Evolutionary conservation across 2,329 filamentous ascomycete genomes (phyloP).

Genomic region (Sordariomycetes sp.): DNA sequence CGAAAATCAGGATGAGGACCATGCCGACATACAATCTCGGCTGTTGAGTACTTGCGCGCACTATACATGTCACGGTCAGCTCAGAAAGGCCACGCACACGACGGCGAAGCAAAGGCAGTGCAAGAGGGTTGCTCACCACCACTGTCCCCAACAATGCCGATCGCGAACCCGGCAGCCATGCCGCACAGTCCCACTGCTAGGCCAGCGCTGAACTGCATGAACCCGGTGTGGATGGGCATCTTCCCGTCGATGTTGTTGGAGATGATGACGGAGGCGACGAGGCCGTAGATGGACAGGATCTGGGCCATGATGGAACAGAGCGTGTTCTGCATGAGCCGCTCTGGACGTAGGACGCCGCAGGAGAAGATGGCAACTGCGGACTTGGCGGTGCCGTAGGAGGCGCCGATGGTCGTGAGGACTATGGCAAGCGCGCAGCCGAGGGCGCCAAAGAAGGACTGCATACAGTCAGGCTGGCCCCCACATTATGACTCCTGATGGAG

Average conservation of each 20-base stretch:
- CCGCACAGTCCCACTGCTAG: slow-evolving; percentile 33
- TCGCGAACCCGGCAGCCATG: slow-evolving; percentile 34
- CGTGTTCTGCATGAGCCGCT: slow-evolving; percentile 34
- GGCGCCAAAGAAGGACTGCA: slow-evolving; percentile 30
- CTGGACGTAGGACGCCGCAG: slow-evolving; percentile 31
- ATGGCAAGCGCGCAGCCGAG: slow-evolving; percentile 34
- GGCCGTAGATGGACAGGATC: slow-evolving; percentile 37
- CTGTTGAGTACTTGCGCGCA: slow-evolving; percentile 36
- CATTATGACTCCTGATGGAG: background rate
- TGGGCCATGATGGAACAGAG: slow-evolving; percentile 37
- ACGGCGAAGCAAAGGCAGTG: slow-evolving; percentile 3
- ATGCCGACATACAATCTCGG: slow-evolving; percentile 35
- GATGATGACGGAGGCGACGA: slow-evolving; percentile 35
- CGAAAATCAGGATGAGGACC: slow-evolving; percentile 38
- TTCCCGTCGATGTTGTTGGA: slow-evolving; percentile 27
- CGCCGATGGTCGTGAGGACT: slow-evolving; percentile 41
- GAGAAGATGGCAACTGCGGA: slow-evolving; percentile 33
- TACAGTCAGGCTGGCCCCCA: background rate
- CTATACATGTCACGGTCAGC: too few relatives aligned
- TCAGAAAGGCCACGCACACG: too few relatives aligned
- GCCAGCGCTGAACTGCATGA: slow-evolving; percentile 33
- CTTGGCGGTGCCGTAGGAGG: slow-evolving; percentile 33
- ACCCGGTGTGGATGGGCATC: slow-evolving; percentile 31
- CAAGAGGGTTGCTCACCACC: slow-evolving; percentile 22
- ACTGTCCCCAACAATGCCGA: slow-evolving; percentile 35